phyloP scores from a whole-genome alignment of 257 asterid species.

The Mitragyna speciosa region DNA sequence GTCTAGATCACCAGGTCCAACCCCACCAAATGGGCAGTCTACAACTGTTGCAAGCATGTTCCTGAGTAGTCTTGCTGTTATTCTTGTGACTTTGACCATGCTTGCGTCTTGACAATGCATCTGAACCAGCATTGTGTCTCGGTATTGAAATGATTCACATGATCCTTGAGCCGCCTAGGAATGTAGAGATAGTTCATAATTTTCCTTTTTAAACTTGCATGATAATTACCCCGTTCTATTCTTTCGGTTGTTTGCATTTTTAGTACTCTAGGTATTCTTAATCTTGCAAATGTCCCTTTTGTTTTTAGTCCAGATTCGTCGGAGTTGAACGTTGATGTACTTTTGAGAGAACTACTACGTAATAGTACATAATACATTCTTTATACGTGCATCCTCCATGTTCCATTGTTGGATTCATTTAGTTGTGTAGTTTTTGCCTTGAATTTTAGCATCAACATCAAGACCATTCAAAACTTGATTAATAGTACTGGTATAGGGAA shows the following conservation, averaged over 20 bases:
- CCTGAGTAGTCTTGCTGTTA: conserved; percentile 40
- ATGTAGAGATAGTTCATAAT: conserved; percentile 13
- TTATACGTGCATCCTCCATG: neutral
- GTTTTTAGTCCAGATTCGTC: neutral
- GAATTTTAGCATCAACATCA: too few relatives aligned
- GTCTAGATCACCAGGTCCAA: conserved; percentile 39
- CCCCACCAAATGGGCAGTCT: conserved; percentile 53
- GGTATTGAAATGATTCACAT: neutral
- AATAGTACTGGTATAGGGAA: too few relatives aligned
- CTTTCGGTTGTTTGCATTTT: conserved; percentile 11
- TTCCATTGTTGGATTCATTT: neutral
- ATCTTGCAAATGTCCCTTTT: neutral
- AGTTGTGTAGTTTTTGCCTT: neutral
- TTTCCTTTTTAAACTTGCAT: conserved; percentile 1
- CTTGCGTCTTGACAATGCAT: conserved; percentile 18
- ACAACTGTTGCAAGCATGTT: conserved; percentile 40
- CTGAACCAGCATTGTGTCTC: neutral
- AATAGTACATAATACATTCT: conserved; percentile 17
- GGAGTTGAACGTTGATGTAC: neutral
- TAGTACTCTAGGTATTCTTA: neutral
- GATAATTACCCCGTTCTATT: conserved; percentile 7
- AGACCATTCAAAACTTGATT: too few relatives aligned
- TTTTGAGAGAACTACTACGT: neutral
- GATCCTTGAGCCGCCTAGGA: conserved; percentile 8
- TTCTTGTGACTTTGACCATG: conserved; percentile 42